Base-by-base conservation (phyloP, 768 basidiomycete species). In the Auricularia sp. region DNA sequence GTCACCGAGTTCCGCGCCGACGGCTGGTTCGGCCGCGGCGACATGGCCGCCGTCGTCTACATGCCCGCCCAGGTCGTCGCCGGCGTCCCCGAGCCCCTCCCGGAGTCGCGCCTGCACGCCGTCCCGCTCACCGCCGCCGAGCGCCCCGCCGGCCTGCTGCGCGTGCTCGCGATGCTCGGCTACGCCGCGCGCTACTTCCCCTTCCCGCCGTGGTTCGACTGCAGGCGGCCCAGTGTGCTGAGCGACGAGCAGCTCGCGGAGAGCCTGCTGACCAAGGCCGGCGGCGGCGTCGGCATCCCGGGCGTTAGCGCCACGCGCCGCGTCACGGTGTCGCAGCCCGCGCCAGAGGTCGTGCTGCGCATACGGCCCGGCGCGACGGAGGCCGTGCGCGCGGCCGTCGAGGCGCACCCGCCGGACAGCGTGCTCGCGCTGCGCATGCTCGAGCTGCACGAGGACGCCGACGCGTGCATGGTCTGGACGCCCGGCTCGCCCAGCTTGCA, bases 391-490 rank as follows among this genome's bases (percentile, higher is more conserved):
- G 47, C 47, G 10, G 47, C 16, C 1, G 47, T 51, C 2, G 47
- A 51, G 21, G 47, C 47, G 18, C 14, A 14, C 56, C 56, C 56
- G 29, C 29, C 23, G 11, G 56, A 59, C 11, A 18, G 5, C 29
- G 56, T 59, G 56, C 29, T 59, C 14, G 56, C 23, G 23, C 18
- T 59, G 6, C 16, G 33, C 11, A 51, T 51, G 39, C 10, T 54
- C 2, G 56, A 59, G 33, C 56, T 59, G 56, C 56, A 59, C 56
- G 56, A 59, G 23, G 56, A 59, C 56, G 56, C 56, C 23, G 56
- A 59, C 56, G 23, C 56, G 23, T 59, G 56, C 23, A 59, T 59
- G 56, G 56, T 59, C 29, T 59, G 23, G 29, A 34, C 29, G 34
- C 56, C 56, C 29, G 56, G 56, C 4, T 10, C 5, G 6, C 4